Percentiles rank a stretch among this genome's conserved stretches.
Conservation (phyloP, 75 land plant species). For the Ceratopteris richardii region DNA sequence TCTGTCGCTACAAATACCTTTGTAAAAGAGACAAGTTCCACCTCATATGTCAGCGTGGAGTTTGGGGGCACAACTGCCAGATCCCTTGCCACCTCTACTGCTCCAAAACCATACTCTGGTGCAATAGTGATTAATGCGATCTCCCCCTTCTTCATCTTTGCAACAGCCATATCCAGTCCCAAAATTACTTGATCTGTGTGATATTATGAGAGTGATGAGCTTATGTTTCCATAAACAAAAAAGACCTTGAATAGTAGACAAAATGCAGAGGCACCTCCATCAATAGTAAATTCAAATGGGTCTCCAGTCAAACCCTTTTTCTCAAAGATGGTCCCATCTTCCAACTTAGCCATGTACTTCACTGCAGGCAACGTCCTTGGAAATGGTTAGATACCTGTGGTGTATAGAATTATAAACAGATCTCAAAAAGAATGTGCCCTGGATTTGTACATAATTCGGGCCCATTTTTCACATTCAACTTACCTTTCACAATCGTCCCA, state of each 20-base stretch:
- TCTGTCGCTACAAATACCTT: too few relatives aligned
- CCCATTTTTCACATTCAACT: background rate
- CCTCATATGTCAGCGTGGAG: slow-evolving; percentile 53
- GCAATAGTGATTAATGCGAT: slow-evolving; percentile 43
- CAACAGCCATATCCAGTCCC: slow-evolving; percentile 63
- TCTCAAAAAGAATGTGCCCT: too few relatives aligned
- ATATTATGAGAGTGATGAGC: background rate
- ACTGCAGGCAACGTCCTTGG: slow-evolving; percentile 37
- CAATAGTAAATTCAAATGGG: slow-evolving; percentile 51
- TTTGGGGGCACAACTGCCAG: slow-evolving; percentile 53
- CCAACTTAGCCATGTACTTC: slow-evolving; percentile 48
- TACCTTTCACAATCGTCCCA: slow-evolving; percentile 56
- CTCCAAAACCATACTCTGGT: slow-evolving; percentile 59
- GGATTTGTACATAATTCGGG: too few relatives aligned
- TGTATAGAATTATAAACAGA: too few relatives aligned
- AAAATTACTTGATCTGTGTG: slow-evolving; percentile 58
- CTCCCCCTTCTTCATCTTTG: slow-evolving; percentile 80
- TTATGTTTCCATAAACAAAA: background rate
- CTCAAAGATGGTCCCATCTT: slow-evolving; percentile 63
- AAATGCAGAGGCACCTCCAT: slow-evolving; percentile 44
- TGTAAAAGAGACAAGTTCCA: slow-evolving; percentile 60
- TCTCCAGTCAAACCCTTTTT: slow-evolving; percentile 58
- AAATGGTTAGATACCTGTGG: too few relatives aligned
- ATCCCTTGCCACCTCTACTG: slow-evolving; percentile 42
- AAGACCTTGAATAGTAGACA: background rate